Base-by-base conservation (phyloP, 2,329 filamentous ascomycete species). In the Colletotrichum chlorophyti region DNA sequence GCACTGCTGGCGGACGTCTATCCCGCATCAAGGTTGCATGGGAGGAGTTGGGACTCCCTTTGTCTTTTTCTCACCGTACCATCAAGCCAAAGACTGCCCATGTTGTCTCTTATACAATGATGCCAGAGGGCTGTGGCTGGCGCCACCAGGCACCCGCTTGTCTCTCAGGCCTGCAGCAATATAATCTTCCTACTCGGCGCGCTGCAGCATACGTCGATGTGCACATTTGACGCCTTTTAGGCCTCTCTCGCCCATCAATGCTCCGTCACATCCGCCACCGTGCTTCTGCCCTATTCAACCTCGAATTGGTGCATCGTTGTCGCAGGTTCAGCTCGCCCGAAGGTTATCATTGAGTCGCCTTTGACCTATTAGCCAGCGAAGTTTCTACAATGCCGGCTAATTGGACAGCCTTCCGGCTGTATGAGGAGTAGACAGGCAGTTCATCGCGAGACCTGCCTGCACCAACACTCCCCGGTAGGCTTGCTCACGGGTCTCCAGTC, bases 131-230 rank as follows among this genome's bases (percentile, higher is more conserved):
- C n/a, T n/a, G 21, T 46, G 23, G 38, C 21, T 19, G n/a, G 12
- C 14, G 12, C 15, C 29, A 15, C 24, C 31, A 21, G 29, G 48
- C 15, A 29, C 27, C 32, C 15, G 23, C n/a, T n/a, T n/a, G n/a
- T 27, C 49, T 24, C 23, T 27, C 35, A 35, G 23, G 23, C 46
- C 19, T 43, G 37, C 37, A 52, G 46, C 38, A 37, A 38, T 32
- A 38, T 12, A 43, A 21, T 51, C 34, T 52, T n/a, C 46, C 42
- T 35, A 31, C 26, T 43, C 46, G 51, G 38, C 23, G 34, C 42
- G 40, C 50, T 26, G 9, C 37, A 47, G 45, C 19, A 37, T n/a
- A 5, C 38, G 8, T 21, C 15, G 17, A 48, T 14, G 35, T 27
- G 6, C 29, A 55, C 45, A 34, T 17, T 11, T 38, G 31, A 32